These are phyloP conservation scores for Penicillium coprophilum DNA, from an alignment of 495 filamentous ascomycete species.

Conservation along the genomic window DNA sequence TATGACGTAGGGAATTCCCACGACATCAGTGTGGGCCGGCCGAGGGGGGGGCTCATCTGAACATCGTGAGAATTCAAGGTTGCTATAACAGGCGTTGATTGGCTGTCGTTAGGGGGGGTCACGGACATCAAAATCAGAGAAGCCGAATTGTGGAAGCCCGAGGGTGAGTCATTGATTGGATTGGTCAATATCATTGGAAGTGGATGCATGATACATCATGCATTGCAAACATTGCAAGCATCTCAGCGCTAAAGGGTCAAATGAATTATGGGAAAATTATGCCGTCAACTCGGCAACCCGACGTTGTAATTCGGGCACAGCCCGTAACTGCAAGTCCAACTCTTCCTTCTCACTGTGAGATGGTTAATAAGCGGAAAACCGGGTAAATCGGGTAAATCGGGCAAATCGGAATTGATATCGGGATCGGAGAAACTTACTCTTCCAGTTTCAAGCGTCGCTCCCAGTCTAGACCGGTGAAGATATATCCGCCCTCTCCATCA, in stretches of 20 bases:
- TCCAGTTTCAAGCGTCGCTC: slow-evolving; percentile 81
- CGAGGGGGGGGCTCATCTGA: background rate
- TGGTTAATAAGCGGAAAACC: slow-evolving; percentile 3
- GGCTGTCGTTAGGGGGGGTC: background rate
- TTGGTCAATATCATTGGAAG: background rate
- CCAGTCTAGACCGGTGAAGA: slow-evolving; percentile 89
- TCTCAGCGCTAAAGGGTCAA: background rate
- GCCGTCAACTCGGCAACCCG: slow-evolving; percentile 70
- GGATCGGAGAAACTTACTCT: slow-evolving; percentile 58
- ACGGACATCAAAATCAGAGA: background rate
- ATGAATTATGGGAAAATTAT: slow-evolving; percentile 7
- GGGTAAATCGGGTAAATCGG: background rate
- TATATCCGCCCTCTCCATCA: slow-evolving; percentile 86
- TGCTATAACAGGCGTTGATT: background rate
- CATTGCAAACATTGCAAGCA: no score
- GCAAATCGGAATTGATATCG: background rate
- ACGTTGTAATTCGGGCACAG: slow-evolving; percentile 83
- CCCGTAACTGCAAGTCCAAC: slow-evolving; percentile 76
- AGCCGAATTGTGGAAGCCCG: slow-evolving; percentile 3
- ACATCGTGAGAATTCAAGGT: slow-evolving; percentile 6
- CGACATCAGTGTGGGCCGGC: slow-evolving; percentile 14
- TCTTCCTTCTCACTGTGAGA: slow-evolving; percentile 81
- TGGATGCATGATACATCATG: slow-evolving; percentile 12
- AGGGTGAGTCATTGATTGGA: background rate
- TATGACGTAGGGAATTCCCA: slow-evolving; percentile 4